Evolutionary conservation across 1,284 basidiomycete genomes (phyloP), one percentile per base, ranked within the genome.

Genomic region (Tilletiaria anomala): DNA sequence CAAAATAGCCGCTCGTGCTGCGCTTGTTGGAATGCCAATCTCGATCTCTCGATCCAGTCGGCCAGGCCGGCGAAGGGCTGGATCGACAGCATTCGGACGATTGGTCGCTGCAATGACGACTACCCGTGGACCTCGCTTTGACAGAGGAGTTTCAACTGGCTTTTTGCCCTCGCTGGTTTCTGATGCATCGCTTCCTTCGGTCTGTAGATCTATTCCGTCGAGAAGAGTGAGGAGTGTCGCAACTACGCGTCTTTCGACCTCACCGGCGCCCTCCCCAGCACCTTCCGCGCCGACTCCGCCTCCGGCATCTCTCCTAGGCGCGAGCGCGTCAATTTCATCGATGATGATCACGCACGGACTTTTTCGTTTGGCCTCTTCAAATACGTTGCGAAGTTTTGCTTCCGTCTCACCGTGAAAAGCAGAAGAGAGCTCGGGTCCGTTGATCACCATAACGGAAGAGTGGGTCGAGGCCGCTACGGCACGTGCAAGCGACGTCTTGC

Each of bases 331-430:
- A 2, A 99, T 80, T 70, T 99, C 93, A 61, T 97, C 93, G 33
- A 99, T 73, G 21, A 99, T 81, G 39, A 97, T 78, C 51, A 99
- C 86, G 26, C 57, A 56, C 0, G 91, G 89, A 48, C 79, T 81
- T 53, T 80, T 77, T 26, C 74, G 71, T 39, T 78, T 76, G 0
- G 93, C 93, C 54, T 87, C 79, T 19, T 75, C 75, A 66, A 97
- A 99, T 0, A 97, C 80, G 17, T 81, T 80, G 15, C 91, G 78
- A 15, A 99, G 73, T 47, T 81, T 79, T 3, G 83, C 78, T 66
- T 97, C 91, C 1, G 89, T 94, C 71, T 97, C 91, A 32, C 91
- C 91, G 58, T 96, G 91, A 61, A 85, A 96, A 0, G 87, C 84
- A 11, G 84, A 87, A 0, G 83, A 85, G 14, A 97, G 77, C 65